These are phyloP conservation scores for Guillardia theta DNA, from an alignment of 78 protist genomes.

Conservation along the genomic window DNA sequence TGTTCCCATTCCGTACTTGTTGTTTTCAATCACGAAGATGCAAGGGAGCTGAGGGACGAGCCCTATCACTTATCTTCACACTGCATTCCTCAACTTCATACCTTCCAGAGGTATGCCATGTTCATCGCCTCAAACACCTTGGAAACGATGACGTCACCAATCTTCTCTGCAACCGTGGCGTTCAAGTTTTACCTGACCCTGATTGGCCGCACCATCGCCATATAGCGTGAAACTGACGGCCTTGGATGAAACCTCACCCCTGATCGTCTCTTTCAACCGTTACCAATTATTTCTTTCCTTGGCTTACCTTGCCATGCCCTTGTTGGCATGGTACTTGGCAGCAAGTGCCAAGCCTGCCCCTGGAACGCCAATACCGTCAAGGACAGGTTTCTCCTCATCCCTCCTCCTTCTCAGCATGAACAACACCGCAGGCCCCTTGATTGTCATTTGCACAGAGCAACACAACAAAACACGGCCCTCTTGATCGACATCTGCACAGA, in stretches of 20 bases:
- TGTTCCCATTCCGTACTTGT: slow-evolving; percentile 97
- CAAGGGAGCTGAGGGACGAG: too few species aligned
- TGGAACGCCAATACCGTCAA: too few species aligned
- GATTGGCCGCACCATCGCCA: slow-evolving; percentile 98
- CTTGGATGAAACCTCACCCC: neutral
- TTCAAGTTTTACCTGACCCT: slow-evolving; percentile 73
- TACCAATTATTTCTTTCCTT: too few species aligned
- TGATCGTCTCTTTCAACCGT: neutral
- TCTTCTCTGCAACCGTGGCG: neutral
- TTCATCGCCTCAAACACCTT: slow-evolving; percentile 72
- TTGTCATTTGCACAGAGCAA: too few species aligned
- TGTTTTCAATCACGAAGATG: slow-evolving; percentile 91
- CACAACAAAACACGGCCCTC: neutral
- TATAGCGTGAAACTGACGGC: slow-evolving; percentile 72
- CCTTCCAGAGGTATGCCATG: slow-evolving; percentile 92
- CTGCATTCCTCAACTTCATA: too few species aligned
- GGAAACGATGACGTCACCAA: too few species aligned
- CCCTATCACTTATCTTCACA: too few species aligned
- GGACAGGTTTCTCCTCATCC: too few species aligned
- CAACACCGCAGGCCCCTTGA: too few species aligned
- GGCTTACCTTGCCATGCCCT: slow-evolving; percentile 41
- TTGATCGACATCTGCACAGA: too few species aligned
- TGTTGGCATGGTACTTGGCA: slow-evolving; percentile 74
- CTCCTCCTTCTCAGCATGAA: too few species aligned
- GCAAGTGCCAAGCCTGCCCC: slow-evolving; percentile 91